Base-by-base conservation (phyloP, 2,329 filamentous ascomycete species). In the Penicillium sp. region DNA sequence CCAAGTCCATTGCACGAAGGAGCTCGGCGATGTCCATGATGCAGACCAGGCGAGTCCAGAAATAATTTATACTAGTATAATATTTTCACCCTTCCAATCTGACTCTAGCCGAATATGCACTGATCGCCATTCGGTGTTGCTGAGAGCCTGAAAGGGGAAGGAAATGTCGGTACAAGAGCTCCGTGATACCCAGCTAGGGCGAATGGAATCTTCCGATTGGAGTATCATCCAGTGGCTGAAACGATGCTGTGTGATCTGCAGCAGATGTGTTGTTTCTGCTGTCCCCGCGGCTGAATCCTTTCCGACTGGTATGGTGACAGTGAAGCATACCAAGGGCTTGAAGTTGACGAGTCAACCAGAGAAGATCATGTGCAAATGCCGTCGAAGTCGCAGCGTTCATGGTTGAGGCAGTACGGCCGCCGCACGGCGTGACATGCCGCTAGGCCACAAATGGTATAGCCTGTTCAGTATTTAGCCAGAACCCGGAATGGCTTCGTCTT, bases 1-100 rank as follows among this genome's bases (percentile, higher is more conserved):
- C 61, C 47, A 64, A 57, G 55, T 69, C 67, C 64, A 70, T 64
- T 9, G 63, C 64, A n/a, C 38, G 30, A 23, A 57, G 45, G 50
- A 70, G 38, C 47, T 71, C 68, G 26, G 66, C 62, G 20, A 72
- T 59, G 52, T 68, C 66, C 67, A 73, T 73, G 42, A 42, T 64
- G 23, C 40, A 35, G 51, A n/a, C 51, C 33, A 26, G 52, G 51
- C n/a, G 33, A 24, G 12, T 4, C 12, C 40, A 38, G 18, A 18
- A 40, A 38, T 38, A n/a, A 38, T 38, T 23, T 56, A 51, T 52
- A 56, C 52, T 40, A 14, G 33, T 33, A 8, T 23, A 14, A 12
- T 28, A 3, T 42, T 14, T 35, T 50, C 30, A 33, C 40, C 24
- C 49, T 20, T 7, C 16, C 21, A 9, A 6, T 8, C 26, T n/a